These are phyloP conservation scores for Leccinum pallidistipes DNA, from an alignment of 1,284 basidiomycete genomes.

Conservation along the genomic window DNA sequence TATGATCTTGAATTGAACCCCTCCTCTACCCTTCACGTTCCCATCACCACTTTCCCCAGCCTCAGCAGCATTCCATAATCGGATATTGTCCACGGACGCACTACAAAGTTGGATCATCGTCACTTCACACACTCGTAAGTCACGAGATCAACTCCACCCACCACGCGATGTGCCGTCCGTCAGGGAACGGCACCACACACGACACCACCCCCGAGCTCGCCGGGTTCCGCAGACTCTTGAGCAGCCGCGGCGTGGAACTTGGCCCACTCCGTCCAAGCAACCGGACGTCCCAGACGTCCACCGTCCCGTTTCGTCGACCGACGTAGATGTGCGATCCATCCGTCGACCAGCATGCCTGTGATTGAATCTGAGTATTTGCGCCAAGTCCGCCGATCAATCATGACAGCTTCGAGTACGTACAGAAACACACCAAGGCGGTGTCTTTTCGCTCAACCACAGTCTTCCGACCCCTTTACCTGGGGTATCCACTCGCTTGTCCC, in stretches of 20 bases:
- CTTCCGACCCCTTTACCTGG: constrained; percentile 76
- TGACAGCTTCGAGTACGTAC: constrained; percentile 42
- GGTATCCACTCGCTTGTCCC: constrained; percentile 78
- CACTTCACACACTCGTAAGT: constrained; percentile 21
- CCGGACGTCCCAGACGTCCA: constrained; percentile 95
- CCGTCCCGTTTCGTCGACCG: constrained; percentile 86
- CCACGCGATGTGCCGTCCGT: constrained; percentile 89
- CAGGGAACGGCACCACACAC: constrained; percentile 88
- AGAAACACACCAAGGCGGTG: constrained; percentile 95
- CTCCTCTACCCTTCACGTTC: constrained; percentile 55
- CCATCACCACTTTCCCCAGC: constrained; percentile 61
- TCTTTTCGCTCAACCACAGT: constrained; percentile 84
- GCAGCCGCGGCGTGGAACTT: constrained; percentile 63
- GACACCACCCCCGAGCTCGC: constrained; percentile 89
- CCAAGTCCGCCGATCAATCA: constrained; percentile 4
- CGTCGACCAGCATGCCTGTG: constrained; percentile 91
- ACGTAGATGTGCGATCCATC: constrained; percentile 90
- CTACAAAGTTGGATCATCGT: constrained; percentile 41
- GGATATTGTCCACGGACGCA: constrained; percentile 91
- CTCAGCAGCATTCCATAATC: constrained; percentile 91
- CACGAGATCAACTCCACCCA: constrained; percentile 39
- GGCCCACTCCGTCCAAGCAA: constrained; percentile 62
- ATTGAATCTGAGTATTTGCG: background rate
- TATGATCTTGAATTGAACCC: constrained; percentile 91
- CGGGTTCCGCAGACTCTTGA: constrained; percentile 86